Conservation (phyloP, 768 basidiomycete species). For the Lactifluus echinatus region DNA sequence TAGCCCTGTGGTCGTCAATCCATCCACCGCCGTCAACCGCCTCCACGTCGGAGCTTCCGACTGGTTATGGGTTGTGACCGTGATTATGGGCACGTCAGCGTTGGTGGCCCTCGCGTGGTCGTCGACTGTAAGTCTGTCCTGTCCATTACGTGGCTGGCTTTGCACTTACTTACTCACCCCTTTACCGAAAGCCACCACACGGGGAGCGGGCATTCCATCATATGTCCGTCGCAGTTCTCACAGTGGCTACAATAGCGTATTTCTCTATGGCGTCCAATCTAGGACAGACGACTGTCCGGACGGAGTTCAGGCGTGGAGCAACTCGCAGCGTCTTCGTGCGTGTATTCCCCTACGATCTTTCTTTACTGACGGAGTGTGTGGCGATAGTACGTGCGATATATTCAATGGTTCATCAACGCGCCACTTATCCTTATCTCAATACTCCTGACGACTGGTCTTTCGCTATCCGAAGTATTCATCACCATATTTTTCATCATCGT, state of each 20-base stretch:
- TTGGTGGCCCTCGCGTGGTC: slow-evolving; percentile 34
- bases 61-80: slow-evolving; percentile 50
- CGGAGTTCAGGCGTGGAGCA: slow-evolving; percentile 31
- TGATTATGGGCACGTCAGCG: slow-evolving; percentile 39
- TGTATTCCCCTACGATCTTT: fast-evolving
- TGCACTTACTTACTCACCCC: background rate
- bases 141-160: background rate
- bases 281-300: slow-evolving; percentile 36
- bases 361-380: background rate
- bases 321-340: slow-evolving; percentile 38
- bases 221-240: slow-evolving; percentile 38
- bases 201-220: slow-evolving; percentile 45
- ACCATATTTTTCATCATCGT: slow-evolving; percentile 40
- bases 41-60: slow-evolving; percentile 40
- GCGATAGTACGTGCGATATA: slow-evolving; percentile 41
- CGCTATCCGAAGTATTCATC: slow-evolving; percentile 40
- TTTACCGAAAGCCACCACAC: slow-evolving; percentile 26
- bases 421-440: slow-evolving; percentile 42
- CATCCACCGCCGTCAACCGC: slow-evolving; percentile 29
- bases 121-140: slow-evolving; percentile 25
- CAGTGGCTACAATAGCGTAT: slow-evolving; percentile 39
- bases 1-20: slow-evolving; percentile 29
- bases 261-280: slow-evolving; percentile 52
- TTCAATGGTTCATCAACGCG: slow-evolving; percentile 50
- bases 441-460: slow-evolving; percentile 38